A percentile compares a stretch with the other conserved stretches of the same genome.
phyloP scores from a whole-genome alignment of 1,284 basidiomycete species.

The Pulveroboletus sp. region DNA sequence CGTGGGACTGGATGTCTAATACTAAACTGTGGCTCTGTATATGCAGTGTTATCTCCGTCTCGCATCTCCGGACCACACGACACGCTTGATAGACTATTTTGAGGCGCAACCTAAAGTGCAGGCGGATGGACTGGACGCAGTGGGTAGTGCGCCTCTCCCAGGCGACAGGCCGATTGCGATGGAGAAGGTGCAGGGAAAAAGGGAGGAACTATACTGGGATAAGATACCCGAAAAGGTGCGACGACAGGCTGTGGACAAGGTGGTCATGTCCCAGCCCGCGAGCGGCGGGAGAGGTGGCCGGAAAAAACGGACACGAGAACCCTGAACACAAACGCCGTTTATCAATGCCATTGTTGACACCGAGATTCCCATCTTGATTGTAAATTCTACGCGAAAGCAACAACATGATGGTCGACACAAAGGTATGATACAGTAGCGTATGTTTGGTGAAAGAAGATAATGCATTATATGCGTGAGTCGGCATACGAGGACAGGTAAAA shows the following conservation, averaged over 20 bases:
- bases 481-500: not conserved
- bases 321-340: not conserved
- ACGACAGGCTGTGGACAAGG: constrained; percentile 57
- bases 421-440: constrained; percentile 1
- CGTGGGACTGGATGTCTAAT: no score
- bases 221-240: constrained; percentile 73
- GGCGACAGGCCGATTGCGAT: constrained; percentile 41
- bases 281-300: no score
- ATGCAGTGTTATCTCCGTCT: constrained; percentile 73
- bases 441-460: not conserved
- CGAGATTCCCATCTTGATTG: not conserved
- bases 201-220: constrained; percentile 75
- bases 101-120: constrained; percentile 41
- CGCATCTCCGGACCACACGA: constrained; percentile 49
- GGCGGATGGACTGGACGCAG: constrained; percentile 49
- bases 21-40: not conserved
- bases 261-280: constrained; percentile 4
- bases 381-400: not conserved
- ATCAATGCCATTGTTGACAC: not conserved
- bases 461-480: not conserved
- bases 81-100: constrained; percentile 50
- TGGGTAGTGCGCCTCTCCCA: constrained; percentile 29
- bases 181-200: constrained; percentile 60
- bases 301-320: not conserved
- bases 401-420: not conserved